A percentile compares a stretch with the other conserved stretches of the same genome.
phyloP scores from a whole-genome alignment of 2,329 filamentous ascomycete genomes.

The Apiospora malaysiana region DNA sequence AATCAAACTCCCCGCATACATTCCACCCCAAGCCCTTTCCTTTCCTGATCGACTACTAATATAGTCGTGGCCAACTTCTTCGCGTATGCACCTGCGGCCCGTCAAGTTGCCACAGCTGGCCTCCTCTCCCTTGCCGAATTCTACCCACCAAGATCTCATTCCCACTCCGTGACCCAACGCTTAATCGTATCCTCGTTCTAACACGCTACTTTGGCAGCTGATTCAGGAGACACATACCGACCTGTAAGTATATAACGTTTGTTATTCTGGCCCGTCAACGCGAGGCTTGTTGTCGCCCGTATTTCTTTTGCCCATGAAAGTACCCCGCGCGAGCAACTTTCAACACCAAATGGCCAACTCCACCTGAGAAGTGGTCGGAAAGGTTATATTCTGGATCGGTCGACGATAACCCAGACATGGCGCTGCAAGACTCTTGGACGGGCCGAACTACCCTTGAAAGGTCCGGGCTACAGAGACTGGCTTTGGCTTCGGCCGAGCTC shows the following conservation, averaged over 20 bases:
- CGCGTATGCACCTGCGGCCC: constrained; percentile 18
- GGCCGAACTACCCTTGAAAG: constrained; percentile 12
- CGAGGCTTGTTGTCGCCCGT: constrained; percentile 21
- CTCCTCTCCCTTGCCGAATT: constrained; percentile 1
- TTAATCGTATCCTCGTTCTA: constrained; percentile 21
- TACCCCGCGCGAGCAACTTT: constrained; percentile 19
- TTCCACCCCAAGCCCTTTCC: background rate
- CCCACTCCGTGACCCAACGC: constrained; percentile 31
- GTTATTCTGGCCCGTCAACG: background rate
- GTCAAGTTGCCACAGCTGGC: constrained; percentile 13
- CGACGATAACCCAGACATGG: background rate
- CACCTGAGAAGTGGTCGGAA: constrained; percentile 10
- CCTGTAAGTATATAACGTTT: constrained; percentile 46
- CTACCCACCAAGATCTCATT: constrained; percentile 25
- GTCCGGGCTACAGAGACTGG: constrained; percentile 6
- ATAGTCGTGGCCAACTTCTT: constrained; percentile 2
- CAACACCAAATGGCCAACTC: constrained; percentile 19
- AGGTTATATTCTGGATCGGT: constrained; percentile 21
- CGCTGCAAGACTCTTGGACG: constrained; percentile 6
- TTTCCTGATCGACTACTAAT: constrained; percentile 17
- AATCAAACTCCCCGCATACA: constrained; percentile 15
- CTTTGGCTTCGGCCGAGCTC: constrained; percentile 9
- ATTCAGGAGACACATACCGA: constrained; percentile 61
- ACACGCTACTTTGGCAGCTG: constrained; percentile 28
- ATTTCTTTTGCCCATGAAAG: constrained; percentile 20